These are phyloP conservation scores for Leishmania amazonensis DNA, from an alignment of 208 protist genomes.

Conservation along the genomic window DNA sequence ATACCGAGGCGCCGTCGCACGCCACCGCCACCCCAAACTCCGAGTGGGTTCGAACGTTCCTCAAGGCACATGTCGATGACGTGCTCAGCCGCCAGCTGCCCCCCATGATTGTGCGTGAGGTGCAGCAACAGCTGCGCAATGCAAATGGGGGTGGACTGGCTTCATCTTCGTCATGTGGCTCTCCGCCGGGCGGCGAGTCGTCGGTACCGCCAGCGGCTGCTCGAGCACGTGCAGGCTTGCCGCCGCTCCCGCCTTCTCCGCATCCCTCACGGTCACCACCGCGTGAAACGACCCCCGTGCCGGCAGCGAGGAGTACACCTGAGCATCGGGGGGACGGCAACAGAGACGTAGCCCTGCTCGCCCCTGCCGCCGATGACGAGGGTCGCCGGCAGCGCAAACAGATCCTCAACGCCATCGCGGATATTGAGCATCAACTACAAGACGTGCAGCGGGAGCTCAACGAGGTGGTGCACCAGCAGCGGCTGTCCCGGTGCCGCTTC, in stretches of 20 bases:
- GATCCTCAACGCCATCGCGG: conserved; percentile 47
- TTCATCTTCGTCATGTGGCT: background rate
- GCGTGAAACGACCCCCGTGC: background rate
- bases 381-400: conserved; percentile 36
- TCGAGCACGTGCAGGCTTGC: background rate
- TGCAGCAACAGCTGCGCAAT: conserved; percentile 32
- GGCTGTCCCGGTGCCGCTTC: conserved; percentile 27
- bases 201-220: background rate
- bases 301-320: background rate
- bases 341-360: background rate
- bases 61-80: conserved; percentile 36
- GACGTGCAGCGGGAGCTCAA: conserved; percentile 49
- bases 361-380: conserved; percentile 17
- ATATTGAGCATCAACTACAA: conserved; percentile 60
- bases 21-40: background rate
- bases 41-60: conserved; percentile 39
- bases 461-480: conserved; percentile 38
- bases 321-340: background rate
- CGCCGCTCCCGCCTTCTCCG: conserved; percentile 13
- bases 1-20: background rate
- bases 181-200: background rate
- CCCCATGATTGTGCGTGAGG: conserved; percentile 31
- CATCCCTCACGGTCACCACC: background rate
- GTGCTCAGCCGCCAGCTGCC: conserved; percentile 15
- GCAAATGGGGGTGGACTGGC: background rate